phyloP scores from a whole-genome alignment of 768 basidiomycete genomes.

The Candolleomyces aberdarensis region DNA sequence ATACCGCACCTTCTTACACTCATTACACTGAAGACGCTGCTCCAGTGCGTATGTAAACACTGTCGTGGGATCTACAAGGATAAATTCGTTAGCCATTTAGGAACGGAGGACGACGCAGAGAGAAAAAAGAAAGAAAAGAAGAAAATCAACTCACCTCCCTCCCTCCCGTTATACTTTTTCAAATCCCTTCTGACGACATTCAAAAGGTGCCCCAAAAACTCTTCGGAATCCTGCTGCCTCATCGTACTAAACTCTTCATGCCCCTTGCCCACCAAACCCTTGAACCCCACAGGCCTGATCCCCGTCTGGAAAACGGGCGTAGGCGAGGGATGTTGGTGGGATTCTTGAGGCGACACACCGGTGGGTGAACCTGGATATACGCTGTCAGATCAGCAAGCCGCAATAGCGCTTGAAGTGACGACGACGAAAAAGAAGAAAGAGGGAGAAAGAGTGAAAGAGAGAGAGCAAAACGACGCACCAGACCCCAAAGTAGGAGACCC shows the following conservation, averaged over 20 bases:
- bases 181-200: slow-evolving; percentile 67
- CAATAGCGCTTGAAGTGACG: no score
- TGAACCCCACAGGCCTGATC: slow-evolving; percentile 79
- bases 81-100: not conserved
- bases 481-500: not conserved
- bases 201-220: slow-evolving; percentile 85
- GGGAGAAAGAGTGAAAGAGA: no score
- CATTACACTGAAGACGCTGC: slow-evolving; percentile 79
- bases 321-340: slow-evolving; percentile 22
- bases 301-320: slow-evolving; percentile 79
- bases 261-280: slow-evolving; percentile 85
- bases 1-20: slow-evolving; percentile 82
- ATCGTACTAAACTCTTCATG: slow-evolving; percentile 95
- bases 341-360: no score
- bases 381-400: no score
- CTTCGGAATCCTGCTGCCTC: slow-evolving; percentile 96
- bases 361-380: no score
- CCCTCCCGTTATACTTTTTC: slow-evolving; percentile 44
- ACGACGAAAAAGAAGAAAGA: no score
- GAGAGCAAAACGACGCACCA: not conserved
- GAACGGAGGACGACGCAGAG: not conserved
- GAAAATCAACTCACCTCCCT: slow-evolving; percentile 21
- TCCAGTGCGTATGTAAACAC: slow-evolving; percentile 82
- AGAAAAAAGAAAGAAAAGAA: no score
- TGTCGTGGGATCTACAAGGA: slow-evolving; percentile 58